phyloP scores from a whole-genome alignment of 2,329 filamentous ascomycete genomes.

The Stagonosporopsis chrysanthemi region DNA sequence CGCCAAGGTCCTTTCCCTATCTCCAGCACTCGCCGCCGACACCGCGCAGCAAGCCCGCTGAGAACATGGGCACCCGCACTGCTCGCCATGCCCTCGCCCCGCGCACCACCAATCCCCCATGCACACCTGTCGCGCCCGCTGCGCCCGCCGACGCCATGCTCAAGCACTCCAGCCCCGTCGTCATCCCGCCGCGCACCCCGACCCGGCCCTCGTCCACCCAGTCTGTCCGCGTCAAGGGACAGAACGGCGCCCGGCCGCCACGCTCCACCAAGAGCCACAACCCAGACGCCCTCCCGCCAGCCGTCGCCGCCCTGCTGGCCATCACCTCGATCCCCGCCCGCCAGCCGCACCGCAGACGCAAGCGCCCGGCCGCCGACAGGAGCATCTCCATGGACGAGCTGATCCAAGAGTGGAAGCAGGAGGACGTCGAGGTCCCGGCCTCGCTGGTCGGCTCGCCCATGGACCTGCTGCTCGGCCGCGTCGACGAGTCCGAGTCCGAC shows the following conservation, averaged over 20 bases:
- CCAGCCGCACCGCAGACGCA: constrained; percentile 53
- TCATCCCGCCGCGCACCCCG: constrained; percentile 50
- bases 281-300: constrained; percentile 58
- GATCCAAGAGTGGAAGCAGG: constrained; percentile 62
- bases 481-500: constrained; percentile 55
- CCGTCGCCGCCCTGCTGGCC: constrained; percentile 65
- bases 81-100: constrained; percentile 27
- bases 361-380: constrained; percentile 51
- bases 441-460: constrained; percentile 57
- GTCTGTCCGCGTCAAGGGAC: constrained; percentile 41
- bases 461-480: constrained; percentile 63
- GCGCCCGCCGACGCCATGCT: constrained; percentile 34
- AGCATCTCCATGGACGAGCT: constrained; percentile 64
- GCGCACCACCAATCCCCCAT: constrained; percentile 23
- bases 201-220: constrained; percentile 40
- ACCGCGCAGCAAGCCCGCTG: constrained; percentile 28
- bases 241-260: constrained; percentile 39
- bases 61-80: constrained; percentile 44
- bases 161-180: constrained; percentile 51
- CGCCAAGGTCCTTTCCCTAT: constrained; percentile 56
- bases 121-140: constrained; percentile 12
- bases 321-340: constrained; percentile 65
- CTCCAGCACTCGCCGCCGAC: constrained; percentile 47
- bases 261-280: constrained; percentile 47
- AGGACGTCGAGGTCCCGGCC: constrained; percentile 50